Percentiles rank a stretch among this genome's conserved stretches.
phyloP scores from a whole-genome alignment of 306 rosid genomes.

The Cicer chorassanicum region DNA sequence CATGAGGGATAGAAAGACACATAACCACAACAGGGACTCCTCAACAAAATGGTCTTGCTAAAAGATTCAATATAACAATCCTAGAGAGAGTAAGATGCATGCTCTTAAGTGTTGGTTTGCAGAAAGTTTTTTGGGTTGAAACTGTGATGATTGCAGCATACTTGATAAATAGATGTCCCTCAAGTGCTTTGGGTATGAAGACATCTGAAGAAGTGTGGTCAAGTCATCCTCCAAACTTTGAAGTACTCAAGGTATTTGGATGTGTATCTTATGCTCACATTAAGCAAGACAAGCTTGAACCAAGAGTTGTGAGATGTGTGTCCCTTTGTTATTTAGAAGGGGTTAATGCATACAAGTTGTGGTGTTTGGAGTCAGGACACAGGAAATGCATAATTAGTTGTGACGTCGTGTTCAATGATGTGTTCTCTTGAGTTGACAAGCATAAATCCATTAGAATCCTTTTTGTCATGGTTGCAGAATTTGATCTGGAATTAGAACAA shows the following conservation, averaged over 20 bases:
- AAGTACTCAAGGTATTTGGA: not conserved
- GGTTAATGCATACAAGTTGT: not conserved
- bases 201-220: not conserved
- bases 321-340: not conserved
- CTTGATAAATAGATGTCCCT: not conserved
- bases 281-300: not conserved
- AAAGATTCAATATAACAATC: not conserved
- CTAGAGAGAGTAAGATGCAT: not conserved
- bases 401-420: not conserved
- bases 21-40: not conserved
- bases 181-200: not conserved
- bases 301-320: not conserved
- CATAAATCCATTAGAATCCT: no score
- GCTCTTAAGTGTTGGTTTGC: not conserved
- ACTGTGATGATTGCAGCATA: not conserved
- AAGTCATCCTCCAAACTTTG: not conserved
- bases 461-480: no score
- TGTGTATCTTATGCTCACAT: not conserved
- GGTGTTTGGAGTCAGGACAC: not conserved
- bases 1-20: not conserved
- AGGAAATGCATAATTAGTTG: not conserved
- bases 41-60: not conserved
- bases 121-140: not conserved
- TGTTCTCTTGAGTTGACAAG: no score
- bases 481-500: no score